Percentiles rank a stretch among this genome's conserved stretches.
Evolutionary conservation across 768 basidiomycete species (phyloP).

Genomic region (Udeniomyces megalosporus): DNA sequence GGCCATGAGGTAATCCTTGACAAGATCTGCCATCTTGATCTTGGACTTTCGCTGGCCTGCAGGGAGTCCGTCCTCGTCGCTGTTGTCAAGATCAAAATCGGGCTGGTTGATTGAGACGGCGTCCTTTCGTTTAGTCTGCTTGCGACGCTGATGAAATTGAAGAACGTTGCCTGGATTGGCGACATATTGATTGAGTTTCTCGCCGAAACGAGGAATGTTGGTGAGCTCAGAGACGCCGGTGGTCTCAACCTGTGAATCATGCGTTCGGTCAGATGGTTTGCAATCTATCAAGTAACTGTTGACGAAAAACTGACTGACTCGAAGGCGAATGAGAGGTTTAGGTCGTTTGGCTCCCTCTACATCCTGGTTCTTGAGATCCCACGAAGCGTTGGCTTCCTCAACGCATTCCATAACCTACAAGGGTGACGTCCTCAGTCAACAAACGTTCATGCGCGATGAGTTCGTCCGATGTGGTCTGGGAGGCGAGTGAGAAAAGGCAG

Average conservation of each 20-base stretch:
- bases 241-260: slow-evolving; percentile 53
- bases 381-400: slow-evolving; percentile 1
- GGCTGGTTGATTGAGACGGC: slow-evolving; percentile 63
- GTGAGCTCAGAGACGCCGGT: slow-evolving; percentile 79
- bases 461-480: neutral
- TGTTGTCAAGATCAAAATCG: slow-evolving; percentile 54
- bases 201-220: slow-evolving; percentile 92
- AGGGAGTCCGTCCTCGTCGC: slow-evolving; percentile 40
- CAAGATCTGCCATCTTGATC: slow-evolving; percentile 72
- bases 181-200: slow-evolving; percentile 74
- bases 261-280: too few relatives aligned
- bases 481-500: neutral
- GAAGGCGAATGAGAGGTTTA: slow-evolving; percentile 11
- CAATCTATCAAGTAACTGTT: neutral
- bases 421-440: too few relatives aligned
- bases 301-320: neutral
- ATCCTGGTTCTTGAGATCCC: slow-evolving; percentile 1
- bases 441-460: too few relatives aligned
- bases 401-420: slow-evolving; percentile 13
- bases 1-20: slow-evolving; percentile 76
- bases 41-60: slow-evolving; percentile 40
- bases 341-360: neutral
- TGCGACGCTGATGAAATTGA: slow-evolving; percentile 72
- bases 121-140: slow-evolving; percentile 30
- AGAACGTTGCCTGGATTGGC: slow-evolving; percentile 92